Evolutionary conservation across 495 filamentous ascomycete species (phyloP).

Genomic region (Aspergillus ostianus): DNA sequence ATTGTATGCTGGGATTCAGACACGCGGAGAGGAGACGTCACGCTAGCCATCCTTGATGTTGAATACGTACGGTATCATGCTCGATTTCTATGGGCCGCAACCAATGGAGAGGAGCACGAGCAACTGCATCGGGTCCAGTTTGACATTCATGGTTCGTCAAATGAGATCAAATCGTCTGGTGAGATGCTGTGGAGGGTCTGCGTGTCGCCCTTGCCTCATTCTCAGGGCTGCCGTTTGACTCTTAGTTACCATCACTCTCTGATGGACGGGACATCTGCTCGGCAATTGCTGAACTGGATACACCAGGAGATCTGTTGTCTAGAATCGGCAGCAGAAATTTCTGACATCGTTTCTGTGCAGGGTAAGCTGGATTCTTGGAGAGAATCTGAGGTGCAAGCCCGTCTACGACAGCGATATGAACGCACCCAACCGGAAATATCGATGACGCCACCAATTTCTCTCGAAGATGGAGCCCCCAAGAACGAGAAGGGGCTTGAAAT

Average conservation of each 20-base stretch:
- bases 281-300: slow-evolving; percentile 1
- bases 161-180: background rate
- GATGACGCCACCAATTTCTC: background rate
- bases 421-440: background rate
- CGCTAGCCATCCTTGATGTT: background rate
- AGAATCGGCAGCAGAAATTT: background rate
- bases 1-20: background rate
- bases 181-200: slow-evolving; percentile 1
- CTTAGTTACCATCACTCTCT: slow-evolving; percentile 1
- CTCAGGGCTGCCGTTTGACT: background rate
- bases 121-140: background rate
- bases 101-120: slow-evolving; percentile 1
- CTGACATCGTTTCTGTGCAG: background rate
- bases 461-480: background rate
- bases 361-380: background rate
- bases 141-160: background rate
- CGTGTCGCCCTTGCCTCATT: background rate
- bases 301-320: background rate
- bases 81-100: background rate
- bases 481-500: background rate
- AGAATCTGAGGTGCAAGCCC: background rate
- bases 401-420: background rate
- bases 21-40: background rate
- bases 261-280: slow-evolving; percentile 1
- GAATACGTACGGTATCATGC: background rate